Evolutionary conservation across 1,139 yeast species (phyloP).

Genomic region (Scheffersomyces titani): DNA sequence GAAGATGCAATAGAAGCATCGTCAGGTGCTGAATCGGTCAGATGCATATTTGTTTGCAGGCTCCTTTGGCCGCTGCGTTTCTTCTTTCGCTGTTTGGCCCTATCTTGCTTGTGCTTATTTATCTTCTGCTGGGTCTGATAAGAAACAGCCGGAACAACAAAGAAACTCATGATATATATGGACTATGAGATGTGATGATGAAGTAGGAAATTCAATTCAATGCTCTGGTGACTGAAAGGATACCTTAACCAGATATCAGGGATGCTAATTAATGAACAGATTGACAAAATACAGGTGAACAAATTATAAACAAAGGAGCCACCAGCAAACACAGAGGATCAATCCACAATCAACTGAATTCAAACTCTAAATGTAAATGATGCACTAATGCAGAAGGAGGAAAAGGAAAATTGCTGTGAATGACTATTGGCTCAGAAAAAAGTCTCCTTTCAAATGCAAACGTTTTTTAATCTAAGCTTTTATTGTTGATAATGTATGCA

Average conservation of each 20-base stretch:
- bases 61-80: not conserved
- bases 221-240: not conserved
- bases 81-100: constrained; percentile 3
- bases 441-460: not conserved
- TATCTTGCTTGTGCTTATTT: constrained; percentile 12
- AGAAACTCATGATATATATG: constrained; percentile 13
- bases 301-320: not conserved
- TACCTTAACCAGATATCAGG: not conserved
- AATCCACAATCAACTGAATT: not conserved
- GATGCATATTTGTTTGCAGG: not conserved
- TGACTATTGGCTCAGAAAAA: not conserved
- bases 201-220: not conserved
- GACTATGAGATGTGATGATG: not conserved
- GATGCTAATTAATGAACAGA: not conserved
- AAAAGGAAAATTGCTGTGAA: not conserved
- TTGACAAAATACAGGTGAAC: not conserved
- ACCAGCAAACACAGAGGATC: not conserved
- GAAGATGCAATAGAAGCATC: constrained; percentile 3
- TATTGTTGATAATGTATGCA: not conserved
- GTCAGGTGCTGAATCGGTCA: constrained; percentile 4
- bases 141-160: constrained; percentile 17
- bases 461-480: not conserved
- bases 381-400: not conserved
- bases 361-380: not conserved
- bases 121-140: constrained; percentile 19